Base-by-base conservation (phyloP, 805 yeast genomes). In the Danielozyma ontarioensis region DNA sequence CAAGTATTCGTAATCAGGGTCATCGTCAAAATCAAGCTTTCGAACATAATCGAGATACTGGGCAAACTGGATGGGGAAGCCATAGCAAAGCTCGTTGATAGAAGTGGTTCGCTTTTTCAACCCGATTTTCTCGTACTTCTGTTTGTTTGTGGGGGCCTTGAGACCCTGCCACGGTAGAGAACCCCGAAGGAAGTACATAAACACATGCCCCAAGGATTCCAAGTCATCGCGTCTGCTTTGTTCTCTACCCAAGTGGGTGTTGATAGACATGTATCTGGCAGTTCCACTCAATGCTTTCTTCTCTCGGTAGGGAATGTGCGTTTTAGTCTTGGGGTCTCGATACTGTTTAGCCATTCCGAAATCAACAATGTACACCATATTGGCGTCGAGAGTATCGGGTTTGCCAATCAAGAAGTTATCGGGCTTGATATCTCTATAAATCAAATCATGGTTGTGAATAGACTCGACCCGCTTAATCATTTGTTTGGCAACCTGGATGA, bases 291-390 rank as follows among this genome's bases (percentile, higher is more conserved):
- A 68, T 4, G 96, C 86, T 63, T 93, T 93, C 59, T 89, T 86
- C 59, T 93, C 98, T 50, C 97, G 74, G 62, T 89, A 93, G 21
- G 98, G 97, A 45, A 93, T 93, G 61, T 93, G 98, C 53, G 82
- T 83, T 53, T 87, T 87, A 10, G 97, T 83, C 59, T 86, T 83
- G 34, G 97, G 97, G 64, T 93, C 98, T 55, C 97, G 78, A 63
- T 89, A 93, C 54, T 86, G 94, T 62, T 93, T 93, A 19, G 97
- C 97, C 97, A 93, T 93, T 43, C 98, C 98, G 57, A 93, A 93
- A 63, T 93, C 98, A 35, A 93, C 95, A 42, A 93, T 71, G 62
- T 86, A 88, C 33, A 93, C 85, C 37, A 74, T 72, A 55, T 89
- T 88, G 37, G 89, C 95, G 48, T 85, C 84, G 12, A 84, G 78